These are phyloP conservation scores for Helichrysum umbraculigerum DNA, from an alignment of 129 eudicot genomes.

Conservation along the genomic window DNA sequence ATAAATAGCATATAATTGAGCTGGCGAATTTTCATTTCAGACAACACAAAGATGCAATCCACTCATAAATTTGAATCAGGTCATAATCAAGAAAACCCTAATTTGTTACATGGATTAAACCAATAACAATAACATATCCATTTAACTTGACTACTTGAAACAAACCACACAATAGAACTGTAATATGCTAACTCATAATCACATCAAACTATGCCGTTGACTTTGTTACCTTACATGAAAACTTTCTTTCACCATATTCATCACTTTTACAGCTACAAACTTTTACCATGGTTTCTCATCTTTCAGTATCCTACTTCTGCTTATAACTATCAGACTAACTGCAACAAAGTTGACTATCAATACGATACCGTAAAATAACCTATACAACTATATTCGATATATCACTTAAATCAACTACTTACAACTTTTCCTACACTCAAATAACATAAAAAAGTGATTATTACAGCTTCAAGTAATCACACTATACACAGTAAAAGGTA, in stretches of 20 bases:
- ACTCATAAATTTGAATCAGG: neutral
- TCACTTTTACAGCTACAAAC: neutral
- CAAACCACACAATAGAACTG: too few species aligned
- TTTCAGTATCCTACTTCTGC: conserved; percentile 1
- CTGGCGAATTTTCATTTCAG: conserved; percentile 11
- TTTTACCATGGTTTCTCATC: neutral
- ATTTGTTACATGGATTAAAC: neutral
- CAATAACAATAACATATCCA: neutral
- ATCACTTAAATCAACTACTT: neutral
- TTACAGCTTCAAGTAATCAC: conserved; percentile 4
- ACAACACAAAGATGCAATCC: conserved; percentile 13
- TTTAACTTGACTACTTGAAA: too few species aligned
- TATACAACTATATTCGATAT: neutral
- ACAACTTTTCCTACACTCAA: neutral
- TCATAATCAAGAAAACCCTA: neutral
- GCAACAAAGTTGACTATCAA: neutral
- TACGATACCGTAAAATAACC: neutral
- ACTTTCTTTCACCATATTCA: conserved; percentile 8
- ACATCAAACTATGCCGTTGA: neutral
- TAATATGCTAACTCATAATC: neutral
- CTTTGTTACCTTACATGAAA: neutral
- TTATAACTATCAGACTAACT: neutral
- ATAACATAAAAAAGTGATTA: neutral
- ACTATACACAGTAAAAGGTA: conserved; percentile 5
- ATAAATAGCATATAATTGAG: conserved; percentile 9